Conservation (phyloP, 345 rosid species). For the Combretum micranthum region DNA sequence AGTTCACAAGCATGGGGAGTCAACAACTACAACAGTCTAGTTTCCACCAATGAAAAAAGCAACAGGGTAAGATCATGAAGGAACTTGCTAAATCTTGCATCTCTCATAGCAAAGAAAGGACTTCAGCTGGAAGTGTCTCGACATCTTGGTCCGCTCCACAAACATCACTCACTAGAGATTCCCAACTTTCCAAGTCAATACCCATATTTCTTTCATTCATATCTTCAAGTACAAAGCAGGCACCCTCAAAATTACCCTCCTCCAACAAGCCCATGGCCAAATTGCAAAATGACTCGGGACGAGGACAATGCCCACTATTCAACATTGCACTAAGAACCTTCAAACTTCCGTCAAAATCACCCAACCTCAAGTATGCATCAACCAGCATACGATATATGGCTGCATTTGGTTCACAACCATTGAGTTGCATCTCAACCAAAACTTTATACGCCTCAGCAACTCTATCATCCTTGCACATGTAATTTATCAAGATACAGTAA, state of each 20-base stretch:
- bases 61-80: too few relatives aligned
- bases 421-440: constrained; percentile 66
- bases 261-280: constrained; percentile 47
- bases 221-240: constrained; percentile 63
- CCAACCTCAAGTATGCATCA: constrained; percentile 60
- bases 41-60: too few relatives aligned
- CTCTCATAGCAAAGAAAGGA: constrained; percentile 9
- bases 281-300: constrained; percentile 38
- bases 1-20: too few relatives aligned
- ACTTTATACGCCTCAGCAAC: constrained; percentile 53
- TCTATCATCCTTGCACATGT: constrained; percentile 58
- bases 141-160: constrained; percentile 23
- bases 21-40: too few relatives aligned
- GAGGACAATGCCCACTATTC: constrained; percentile 54
- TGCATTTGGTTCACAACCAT: constrained; percentile 74
- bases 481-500: constrained; percentile 66
- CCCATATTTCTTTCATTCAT: constrained; percentile 60
- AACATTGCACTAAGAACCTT: constrained; percentile 70
- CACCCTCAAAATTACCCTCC: constrained; percentile 49
- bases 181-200: constrained; percentile 47
- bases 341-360: constrained; percentile 68
- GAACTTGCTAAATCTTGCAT: too few relatives aligned
- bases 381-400: constrained; percentile 76
- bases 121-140: constrained; percentile 37
- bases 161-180: constrained; percentile 34